Evolutionary conservation across 139 green algal genomes (phyloP).

Genomic region (Astrephomene gubernaculifera): DNA sequence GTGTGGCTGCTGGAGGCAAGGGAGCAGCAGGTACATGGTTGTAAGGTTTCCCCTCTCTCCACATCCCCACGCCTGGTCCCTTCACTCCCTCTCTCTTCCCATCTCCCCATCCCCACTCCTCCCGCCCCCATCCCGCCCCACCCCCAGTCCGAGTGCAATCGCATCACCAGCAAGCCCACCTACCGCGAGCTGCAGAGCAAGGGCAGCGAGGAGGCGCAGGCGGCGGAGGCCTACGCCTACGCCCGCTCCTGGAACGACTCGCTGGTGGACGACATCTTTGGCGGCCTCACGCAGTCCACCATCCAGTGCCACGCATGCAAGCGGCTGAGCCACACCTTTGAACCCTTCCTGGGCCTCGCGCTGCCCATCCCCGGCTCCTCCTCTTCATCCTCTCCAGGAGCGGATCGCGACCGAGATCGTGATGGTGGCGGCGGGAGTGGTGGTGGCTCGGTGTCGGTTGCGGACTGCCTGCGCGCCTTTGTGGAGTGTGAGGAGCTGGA

Average conservation of each 20-base stretch:
- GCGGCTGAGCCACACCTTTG: slow-evolving; percentile 77
- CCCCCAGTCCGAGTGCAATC: slow-evolving; percentile 70
- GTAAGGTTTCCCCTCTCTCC: background rate
- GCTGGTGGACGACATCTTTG: slow-evolving; percentile 84
- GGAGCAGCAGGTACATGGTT: background rate
- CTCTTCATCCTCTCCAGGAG: no score
- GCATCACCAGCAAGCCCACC: slow-evolving; percentile 53
- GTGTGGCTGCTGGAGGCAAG: background rate
- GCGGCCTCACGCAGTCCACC: slow-evolving; percentile 84
- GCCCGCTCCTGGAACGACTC: slow-evolving; percentile 72
- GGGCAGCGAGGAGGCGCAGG: slow-evolving; percentile 73
- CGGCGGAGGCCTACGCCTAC: slow-evolving; percentile 71
- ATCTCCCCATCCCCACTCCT: background rate
- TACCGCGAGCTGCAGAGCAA: slow-evolving; percentile 66
- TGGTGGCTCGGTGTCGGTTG: background rate
- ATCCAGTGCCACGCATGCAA: slow-evolving; percentile 76
- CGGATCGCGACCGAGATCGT: background rate
- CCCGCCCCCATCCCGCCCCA: background rate
- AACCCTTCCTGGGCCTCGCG: slow-evolving; percentile 81
- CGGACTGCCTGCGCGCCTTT: slow-evolving; percentile 62
- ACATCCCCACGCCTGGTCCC: background rate
- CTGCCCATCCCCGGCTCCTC: slow-evolving; percentile 72
- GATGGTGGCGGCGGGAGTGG: background rate
- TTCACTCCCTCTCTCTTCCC: background rate
- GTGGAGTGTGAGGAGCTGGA: slow-evolving; percentile 56